Evolutionary conservation across 495 filamentous ascomycete species (phyloP).

Genomic region (Aspergillus steynii): DNA sequence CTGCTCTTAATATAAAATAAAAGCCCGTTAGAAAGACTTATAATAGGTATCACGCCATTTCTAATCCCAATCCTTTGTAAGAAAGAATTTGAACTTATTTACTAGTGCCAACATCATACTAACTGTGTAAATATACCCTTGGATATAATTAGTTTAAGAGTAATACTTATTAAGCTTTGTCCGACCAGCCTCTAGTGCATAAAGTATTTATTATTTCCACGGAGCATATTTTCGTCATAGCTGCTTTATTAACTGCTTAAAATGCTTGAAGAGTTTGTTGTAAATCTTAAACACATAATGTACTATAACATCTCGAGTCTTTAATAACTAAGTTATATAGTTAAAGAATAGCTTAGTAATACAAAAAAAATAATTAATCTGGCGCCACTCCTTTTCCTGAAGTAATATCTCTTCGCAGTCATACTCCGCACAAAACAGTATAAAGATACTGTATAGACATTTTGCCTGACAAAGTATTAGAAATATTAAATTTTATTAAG

Average conservation of each 20-base stretch:
- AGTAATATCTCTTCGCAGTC: slow-evolving; percentile 2
- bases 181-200: neutral
- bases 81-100: slow-evolving; percentile 2
- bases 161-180: slow-evolving; percentile 10
- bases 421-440: neutral
- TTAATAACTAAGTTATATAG: neutral
- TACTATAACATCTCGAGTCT: neutral
- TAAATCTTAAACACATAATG: slow-evolving; percentile 4
- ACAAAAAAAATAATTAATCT: slow-evolving; percentile 7
- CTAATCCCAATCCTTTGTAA: neutral
- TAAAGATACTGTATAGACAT: neutral
- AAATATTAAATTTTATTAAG: slow-evolving; percentile 3
- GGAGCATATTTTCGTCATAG: neutral
- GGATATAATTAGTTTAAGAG: slow-evolving; percentile 1
- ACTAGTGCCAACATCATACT: slow-evolving; percentile 3
- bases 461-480: neutral
- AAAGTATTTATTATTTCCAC: slow-evolving; percentile 8
- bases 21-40: neutral
- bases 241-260: neutral
- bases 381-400: neutral
- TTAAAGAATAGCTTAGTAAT: slow-evolving; percentile 2
- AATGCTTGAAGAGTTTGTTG: neutral
- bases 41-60: neutral
- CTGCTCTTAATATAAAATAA: neutral
- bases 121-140: slow-evolving; percentile 9